Evolutionary conservation across 805 yeast species (phyloP).

Genomic region (Candida alai): DNA sequence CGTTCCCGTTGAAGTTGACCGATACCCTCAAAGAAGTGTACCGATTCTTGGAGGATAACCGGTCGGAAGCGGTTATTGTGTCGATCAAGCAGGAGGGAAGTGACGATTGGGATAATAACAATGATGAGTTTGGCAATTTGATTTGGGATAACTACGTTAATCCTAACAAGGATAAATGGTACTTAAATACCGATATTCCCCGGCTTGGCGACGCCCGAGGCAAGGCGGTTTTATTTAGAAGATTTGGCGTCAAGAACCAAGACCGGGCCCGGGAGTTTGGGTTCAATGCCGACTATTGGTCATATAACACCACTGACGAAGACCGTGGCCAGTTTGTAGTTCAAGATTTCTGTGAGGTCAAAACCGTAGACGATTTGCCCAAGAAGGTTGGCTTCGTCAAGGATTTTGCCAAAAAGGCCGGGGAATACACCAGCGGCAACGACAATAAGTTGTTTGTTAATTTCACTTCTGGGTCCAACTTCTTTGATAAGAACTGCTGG

Average conservation of each 20-base stretch:
- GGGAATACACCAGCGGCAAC: constrained; percentile 42
- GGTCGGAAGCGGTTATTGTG: constrained; percentile 59
- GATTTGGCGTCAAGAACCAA: constrained; percentile 61
- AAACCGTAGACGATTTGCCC: constrained; percentile 46
- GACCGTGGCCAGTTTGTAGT: constrained; percentile 60
- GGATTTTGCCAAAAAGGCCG: constrained; percentile 51
- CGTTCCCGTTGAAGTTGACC: constrained; percentile 50
- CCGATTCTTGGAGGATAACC: constrained; percentile 48
- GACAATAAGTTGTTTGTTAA: constrained; percentile 60
- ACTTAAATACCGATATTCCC: constrained; percentile 53
- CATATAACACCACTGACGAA: constrained; percentile 60
- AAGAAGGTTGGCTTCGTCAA: constrained; percentile 57
- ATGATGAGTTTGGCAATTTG: constrained; percentile 61
- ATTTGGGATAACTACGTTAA: constrained; percentile 56
- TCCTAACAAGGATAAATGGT: constrained; percentile 54
- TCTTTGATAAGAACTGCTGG: constrained; percentile 71
- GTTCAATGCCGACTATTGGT: constrained; percentile 65
- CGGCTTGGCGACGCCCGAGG: constrained; percentile 61
- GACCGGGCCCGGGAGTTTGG: constrained; percentile 48
- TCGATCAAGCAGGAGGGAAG: constrained; percentile 75
- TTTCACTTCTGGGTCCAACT: constrained; percentile 71
- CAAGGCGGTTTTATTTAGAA: constrained; percentile 59
- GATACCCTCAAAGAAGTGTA: constrained; percentile 57
- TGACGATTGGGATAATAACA: constrained; percentile 57
- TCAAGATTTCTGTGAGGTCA: constrained; percentile 72